Evolutionary conservation across 495 filamentous ascomycete species (phyloP).

Genomic region (Saxophila tyrrhenica): DNA sequence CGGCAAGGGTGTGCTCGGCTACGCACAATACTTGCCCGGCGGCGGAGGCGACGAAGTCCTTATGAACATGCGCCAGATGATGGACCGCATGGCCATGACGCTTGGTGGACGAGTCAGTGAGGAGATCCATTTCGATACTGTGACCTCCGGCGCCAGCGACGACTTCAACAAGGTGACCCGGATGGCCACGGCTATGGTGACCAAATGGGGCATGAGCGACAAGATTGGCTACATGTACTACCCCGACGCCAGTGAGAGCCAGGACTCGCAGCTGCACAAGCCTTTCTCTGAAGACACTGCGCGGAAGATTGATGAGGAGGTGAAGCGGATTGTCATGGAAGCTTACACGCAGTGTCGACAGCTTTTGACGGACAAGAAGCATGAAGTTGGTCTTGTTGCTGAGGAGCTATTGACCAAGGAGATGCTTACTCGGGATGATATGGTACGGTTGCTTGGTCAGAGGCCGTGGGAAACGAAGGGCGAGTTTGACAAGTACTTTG

Average conservation of each 20-base stretch:
- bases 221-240: slow-evolving; percentile 88
- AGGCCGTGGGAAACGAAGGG: slow-evolving; percentile 70
- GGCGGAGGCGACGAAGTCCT: slow-evolving; percentile 76
- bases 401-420: slow-evolving; percentile 91
- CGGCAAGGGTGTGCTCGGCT: slow-evolving; percentile 83
- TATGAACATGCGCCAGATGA: slow-evolving; percentile 88
- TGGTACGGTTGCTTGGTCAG: slow-evolving; percentile 75
- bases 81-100: slow-evolving; percentile 99
- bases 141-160: slow-evolving; percentile 86
- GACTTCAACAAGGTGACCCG: slow-evolving; percentile 98
- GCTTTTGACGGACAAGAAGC: slow-evolving; percentile 73
- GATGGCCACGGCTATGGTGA: slow-evolving; percentile 95
- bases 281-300: slow-evolving; percentile 93
- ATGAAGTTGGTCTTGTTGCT: slow-evolving; percentile 75
- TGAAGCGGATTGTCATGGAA: slow-evolving; percentile 76
- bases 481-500: slow-evolving; percentile 89
- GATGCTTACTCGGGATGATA: slow-evolving; percentile 77
- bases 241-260: slow-evolving; percentile 45
- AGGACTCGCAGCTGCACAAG: slow-evolving; percentile 70
- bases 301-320: slow-evolving; percentile 79
- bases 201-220: slow-evolving; percentile 92
- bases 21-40: slow-evolving; percentile 89
- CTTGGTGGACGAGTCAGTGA: slow-evolving; percentile 88
- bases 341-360: slow-evolving; percentile 84
- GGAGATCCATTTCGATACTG: slow-evolving; percentile 90